These are phyloP conservation scores for Phytophthora meadii DNA, from an alignment of 352 stramenopile genomes.

Conservation along the genomic window DNA sequence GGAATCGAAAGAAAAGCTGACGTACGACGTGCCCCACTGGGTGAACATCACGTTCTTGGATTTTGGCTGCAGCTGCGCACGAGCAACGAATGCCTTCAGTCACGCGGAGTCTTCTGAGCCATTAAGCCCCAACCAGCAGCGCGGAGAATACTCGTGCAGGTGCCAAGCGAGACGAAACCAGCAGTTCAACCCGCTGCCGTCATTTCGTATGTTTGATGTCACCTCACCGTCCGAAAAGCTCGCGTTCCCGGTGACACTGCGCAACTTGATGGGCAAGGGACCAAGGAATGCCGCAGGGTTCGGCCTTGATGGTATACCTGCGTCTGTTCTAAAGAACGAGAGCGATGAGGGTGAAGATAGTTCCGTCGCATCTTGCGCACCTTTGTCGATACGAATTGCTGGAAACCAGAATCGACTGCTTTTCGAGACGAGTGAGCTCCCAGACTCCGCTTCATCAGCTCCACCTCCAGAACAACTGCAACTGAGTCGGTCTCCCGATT, in stretches of 20 bases:
- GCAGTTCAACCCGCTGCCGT: conserved; percentile 63
- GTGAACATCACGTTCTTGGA: conserved; percentile 91
- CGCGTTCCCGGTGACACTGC: conserved; percentile 58
- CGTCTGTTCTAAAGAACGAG: conserved; percentile 12
- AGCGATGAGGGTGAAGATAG: conserved; percentile 3
- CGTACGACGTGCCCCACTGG: conserved; percentile 96
- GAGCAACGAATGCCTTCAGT: conserved; percentile 8
- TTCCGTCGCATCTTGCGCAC: conserved; percentile 3
- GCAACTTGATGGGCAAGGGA: conserved; percentile 52
- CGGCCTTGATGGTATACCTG: background rate
- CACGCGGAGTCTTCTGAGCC: background rate
- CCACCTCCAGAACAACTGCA: conserved; percentile 43
- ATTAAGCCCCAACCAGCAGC: conserved; percentile 9
- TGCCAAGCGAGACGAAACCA: conserved; percentile 56
- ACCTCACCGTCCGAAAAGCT: conserved; percentile 54
- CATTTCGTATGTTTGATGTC: conserved; percentile 82
- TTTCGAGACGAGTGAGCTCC: conserved; percentile 33
- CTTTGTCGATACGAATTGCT: conserved; percentile 11
- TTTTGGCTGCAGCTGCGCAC: conserved; percentile 68
- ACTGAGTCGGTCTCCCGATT: conserved; percentile 61
- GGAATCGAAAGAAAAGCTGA: conserved; percentile 15
- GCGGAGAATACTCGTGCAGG: conserved; percentile 43
- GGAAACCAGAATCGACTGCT: conserved; percentile 20
- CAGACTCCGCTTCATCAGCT: conserved; percentile 20
- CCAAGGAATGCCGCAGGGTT: conserved; percentile 4